phyloP scores from a whole-genome alignment of 1,139 yeast genomes.

The Nadsonia commutata region DNA sequence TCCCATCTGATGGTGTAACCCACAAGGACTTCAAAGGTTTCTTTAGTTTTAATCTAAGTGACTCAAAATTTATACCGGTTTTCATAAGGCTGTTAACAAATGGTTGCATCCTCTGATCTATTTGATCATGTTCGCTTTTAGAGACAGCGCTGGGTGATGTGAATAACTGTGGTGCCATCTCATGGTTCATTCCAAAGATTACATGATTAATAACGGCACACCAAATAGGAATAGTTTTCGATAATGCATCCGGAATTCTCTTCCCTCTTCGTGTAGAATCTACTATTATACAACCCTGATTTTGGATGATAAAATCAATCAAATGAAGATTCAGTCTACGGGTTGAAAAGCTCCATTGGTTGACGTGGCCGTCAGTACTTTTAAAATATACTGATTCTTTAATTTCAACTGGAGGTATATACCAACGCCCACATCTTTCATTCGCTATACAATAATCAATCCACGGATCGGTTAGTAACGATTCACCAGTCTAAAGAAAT shows the following conservation, averaged over 20 bases:
- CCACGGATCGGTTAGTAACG: neutral
- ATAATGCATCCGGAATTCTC: conserved; percentile 69
- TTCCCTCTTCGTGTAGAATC: conserved; percentile 83
- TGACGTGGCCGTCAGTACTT: conserved; percentile 80
- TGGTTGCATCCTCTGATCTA: conserved; percentile 32
- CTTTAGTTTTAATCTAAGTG: conserved; percentile 18
- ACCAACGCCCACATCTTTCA: conserved; percentile 86
- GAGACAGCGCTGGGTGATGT: conserved; percentile 46
- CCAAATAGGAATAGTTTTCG: conserved; percentile 86
- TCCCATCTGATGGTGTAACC: conserved; percentile 43
- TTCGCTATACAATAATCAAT: conserved; percentile 35
- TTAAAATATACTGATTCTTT: conserved; percentile 56
- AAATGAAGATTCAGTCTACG: conserved; percentile 64
- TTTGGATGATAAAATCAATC: conserved; percentile 30
- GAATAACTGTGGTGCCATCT: conserved; percentile 23
- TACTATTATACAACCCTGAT: conserved; percentile 44
- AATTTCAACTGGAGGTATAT: conserved; percentile 33
- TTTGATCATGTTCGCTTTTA: conserved; percentile 40
- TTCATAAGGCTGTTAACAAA: conserved; percentile 34
- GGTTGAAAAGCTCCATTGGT: conserved; percentile 64
- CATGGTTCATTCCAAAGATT: conserved; percentile 25
- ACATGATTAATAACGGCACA: conserved; percentile 60
- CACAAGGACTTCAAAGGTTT: conserved; percentile 54
- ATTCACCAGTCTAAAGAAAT: too few relatives aligned
- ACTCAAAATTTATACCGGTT: conserved; percentile 27